Evolutionary conservation across 2,329 filamentous ascomycete species (phyloP), one percentile per base, ranked within the genome.

Genomic region (Ophiocordyceps camponoti-rufipedis): DNA sequence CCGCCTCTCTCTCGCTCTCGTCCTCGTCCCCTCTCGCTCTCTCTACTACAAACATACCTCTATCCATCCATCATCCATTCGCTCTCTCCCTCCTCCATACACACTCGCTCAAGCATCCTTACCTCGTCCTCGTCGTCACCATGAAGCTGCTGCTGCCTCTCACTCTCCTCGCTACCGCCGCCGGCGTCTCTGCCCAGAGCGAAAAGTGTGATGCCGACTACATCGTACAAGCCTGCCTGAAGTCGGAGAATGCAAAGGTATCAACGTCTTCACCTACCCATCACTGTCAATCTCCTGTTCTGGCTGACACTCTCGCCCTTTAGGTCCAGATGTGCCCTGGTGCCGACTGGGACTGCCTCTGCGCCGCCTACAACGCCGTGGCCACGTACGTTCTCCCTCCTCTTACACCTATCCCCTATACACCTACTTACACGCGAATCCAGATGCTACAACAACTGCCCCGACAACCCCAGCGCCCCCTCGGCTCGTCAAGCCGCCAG

Each of bases 391-490:
- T 61, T n/a, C 14, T 16, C 7, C 9, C 35, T 28, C 29, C n/a
- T 16, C 12, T 29, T 23, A 9, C 28, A 42, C 28, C 23, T 14
- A 3, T n/a, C 41, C 31, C 5, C 28, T 5, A n/a, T n/a, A n/a
- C 18, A 5, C 3, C 39, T 13, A 18, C 9, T 14, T 10, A 11
- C 10, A 23, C 14, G 47, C 48, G 40, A 50, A 44, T 32, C 29
- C 46, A 70, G 68, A 49, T 74, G 70, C 68, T 74, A 65, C 62
- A 70, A 71, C 64, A 73, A 74, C 66, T 74, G 71, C 63, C 71
- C 71, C 55, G 60, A 67, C 53, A 70, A 74, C 57, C 2, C 54
- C 44, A 61, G 65, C 42, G 58, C 54, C 49, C 45, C 52, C 45
- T 45, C 55, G 18, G 61, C 60, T 51, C 50, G 58, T 44, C 55